phyloP scores from a whole-genome alignment of 352 stramenopile genomes.

The Phytophthora sansomeana region DNA sequence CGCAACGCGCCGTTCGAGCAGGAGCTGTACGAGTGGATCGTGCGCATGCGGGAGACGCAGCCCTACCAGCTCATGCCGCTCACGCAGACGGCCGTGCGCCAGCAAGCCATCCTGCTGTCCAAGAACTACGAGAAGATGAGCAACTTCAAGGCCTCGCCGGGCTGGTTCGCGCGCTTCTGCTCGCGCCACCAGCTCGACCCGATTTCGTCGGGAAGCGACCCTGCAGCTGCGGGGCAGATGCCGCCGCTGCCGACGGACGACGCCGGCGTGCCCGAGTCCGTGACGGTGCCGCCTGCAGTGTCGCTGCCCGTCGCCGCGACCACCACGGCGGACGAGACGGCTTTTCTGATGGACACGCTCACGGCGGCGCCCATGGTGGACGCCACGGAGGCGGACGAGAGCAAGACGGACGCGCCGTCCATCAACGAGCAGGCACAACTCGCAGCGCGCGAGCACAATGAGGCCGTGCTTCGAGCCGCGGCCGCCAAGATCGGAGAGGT shows the following conservation, averaged over 20 bases:
- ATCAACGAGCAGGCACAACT: constrained; percentile 57
- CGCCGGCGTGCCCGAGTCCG: constrained; percentile 7
- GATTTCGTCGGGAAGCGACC: constrained; percentile 41
- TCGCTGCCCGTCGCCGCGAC: constrained; percentile 10
- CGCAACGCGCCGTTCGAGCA: constrained; percentile 87
- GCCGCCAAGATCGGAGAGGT: constrained; percentile 34
- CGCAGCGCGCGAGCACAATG: constrained; percentile 49
- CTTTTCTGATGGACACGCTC: constrained; percentile 42
- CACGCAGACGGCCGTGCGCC: constrained; percentile 84
- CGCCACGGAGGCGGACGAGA: constrained; percentile 33
- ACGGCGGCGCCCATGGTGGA: constrained; percentile 22
- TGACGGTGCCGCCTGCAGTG: constrained; percentile 18
- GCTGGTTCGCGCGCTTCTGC: constrained; percentile 91
- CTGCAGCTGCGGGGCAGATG: constrained; percentile 3
- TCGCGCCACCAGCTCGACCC: constrained; percentile 84
- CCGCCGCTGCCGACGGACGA: not conserved
- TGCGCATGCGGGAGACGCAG: constrained; percentile 80
- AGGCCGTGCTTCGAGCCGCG: constrained; percentile 40
- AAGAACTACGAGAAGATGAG: constrained; percentile 89
- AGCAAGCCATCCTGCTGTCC: constrained; percentile 83
- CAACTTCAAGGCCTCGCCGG: constrained; percentile 87
- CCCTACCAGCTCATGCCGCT: constrained; percentile 87
- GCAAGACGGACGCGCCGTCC: constrained; percentile 47
- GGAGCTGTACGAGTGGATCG: constrained; percentile 89
- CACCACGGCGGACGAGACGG: constrained; percentile 33